A percentile compares a stretch with the other conserved stretches of the same genome.
phyloP scores from a whole-genome alignment of 2,329 filamentous ascomycete species.

The Myriosclerotinia scirpicola region DNA sequence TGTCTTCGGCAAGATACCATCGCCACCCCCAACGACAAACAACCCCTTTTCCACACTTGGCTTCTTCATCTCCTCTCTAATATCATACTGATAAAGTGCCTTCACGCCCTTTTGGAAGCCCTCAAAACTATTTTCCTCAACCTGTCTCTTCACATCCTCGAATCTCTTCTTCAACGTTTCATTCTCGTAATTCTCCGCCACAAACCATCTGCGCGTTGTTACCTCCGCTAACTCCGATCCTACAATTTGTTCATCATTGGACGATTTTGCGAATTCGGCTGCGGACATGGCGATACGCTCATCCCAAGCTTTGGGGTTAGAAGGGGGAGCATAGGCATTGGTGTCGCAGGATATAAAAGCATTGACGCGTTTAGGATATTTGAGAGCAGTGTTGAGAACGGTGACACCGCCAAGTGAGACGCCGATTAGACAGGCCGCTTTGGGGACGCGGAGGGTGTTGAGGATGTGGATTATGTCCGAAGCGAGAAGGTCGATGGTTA shows the following conservation, averaged over 20 bases:
- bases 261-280: constrained; percentile 45
- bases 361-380: constrained; percentile 57
- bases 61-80: constrained; percentile 55
- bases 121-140: constrained; percentile 65
- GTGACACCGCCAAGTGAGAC: constrained; percentile 83
- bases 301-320: constrained; percentile 77
- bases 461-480: constrained; percentile 67
- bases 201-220: constrained; percentile 78
- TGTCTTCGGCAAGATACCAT: constrained; percentile 73
- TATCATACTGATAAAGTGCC: constrained; percentile 70
- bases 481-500: constrained; percentile 57
- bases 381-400: constrained; percentile 68
- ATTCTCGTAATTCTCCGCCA: constrained; percentile 55
- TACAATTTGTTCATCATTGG: constrained; percentile 54
- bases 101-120: constrained; percentile 69
- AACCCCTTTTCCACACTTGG: constrained; percentile 55
- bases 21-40: constrained; percentile 70
- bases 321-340: constrained; percentile 67
- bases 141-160: constrained; percentile 64
- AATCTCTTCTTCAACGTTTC: constrained; percentile 50
- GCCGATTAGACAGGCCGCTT: constrained; percentile 67
- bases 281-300: constrained; percentile 71
- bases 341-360: constrained; percentile 77
- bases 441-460: constrained; percentile 65
- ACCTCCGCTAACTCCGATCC: constrained; percentile 62